Conservation (phyloP, 2,329 filamentous ascomycete genomes). For the Aaosphaeria pasadenensis region DNA sequence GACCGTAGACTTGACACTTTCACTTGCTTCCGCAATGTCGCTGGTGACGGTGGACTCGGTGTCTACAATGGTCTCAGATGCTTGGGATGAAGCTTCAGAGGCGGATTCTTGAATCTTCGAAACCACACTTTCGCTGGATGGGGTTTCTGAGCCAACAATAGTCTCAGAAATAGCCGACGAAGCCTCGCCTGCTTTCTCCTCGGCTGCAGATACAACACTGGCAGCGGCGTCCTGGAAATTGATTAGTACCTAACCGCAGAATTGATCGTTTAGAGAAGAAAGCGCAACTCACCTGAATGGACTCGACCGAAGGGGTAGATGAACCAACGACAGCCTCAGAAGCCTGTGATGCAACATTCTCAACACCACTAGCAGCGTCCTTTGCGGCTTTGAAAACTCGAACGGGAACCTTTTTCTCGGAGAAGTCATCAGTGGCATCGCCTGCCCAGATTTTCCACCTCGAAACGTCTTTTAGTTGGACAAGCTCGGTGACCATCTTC, state of each 20-base stretch:
- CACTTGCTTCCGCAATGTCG: conserved; percentile 11
- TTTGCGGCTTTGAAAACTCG: conserved; percentile 49
- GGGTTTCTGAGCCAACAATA: conserved; percentile 4
- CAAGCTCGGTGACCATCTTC: conserved; percentile 74
- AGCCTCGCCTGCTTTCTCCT: conserved; percentile 33
- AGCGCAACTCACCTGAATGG: background rate
- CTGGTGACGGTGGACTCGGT: conserved; percentile 10
- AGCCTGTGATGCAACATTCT: conserved; percentile 34
- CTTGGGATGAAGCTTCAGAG: conserved; percentile 29
- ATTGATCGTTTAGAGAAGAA: too few species aligned
- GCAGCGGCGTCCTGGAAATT: background rate
- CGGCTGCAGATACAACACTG: conserved; percentile 37
- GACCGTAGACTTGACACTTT: conserved; percentile 17
- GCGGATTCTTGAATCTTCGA: conserved; percentile 35
- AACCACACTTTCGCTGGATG: conserved; percentile 13
- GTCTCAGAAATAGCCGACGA: conserved; percentile 17
- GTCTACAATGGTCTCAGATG: conserved; percentile 22
- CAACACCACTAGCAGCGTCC: conserved; percentile 38
- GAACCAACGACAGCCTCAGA: conserved; percentile 31
- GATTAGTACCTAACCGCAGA: too few species aligned
- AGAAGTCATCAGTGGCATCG: conserved; percentile 77
- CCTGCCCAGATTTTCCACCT: conserved; percentile 76
- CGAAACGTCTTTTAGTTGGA: conserved; percentile 76
- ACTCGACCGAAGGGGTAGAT: conserved; percentile 27
- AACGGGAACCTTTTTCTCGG: conserved; percentile 61